Base-by-base conservation (phyloP, 306 rosid genomes). In the Fagus crenata region DNA sequence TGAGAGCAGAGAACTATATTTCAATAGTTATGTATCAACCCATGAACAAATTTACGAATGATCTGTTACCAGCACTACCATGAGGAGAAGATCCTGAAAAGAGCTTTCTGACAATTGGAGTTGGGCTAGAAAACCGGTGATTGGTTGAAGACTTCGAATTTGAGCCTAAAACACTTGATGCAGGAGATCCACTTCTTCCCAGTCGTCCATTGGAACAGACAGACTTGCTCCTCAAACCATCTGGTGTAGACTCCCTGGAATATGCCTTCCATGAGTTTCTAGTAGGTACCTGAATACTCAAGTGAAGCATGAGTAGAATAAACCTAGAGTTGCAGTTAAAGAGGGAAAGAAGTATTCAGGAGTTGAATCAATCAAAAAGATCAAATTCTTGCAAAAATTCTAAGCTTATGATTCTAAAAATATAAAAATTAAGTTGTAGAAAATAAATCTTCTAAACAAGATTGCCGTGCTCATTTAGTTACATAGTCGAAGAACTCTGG, bases 171-270 rank as follows among this genome's bases (percentile, higher is more conserved):
- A 72, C 77, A 53, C 81, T 55, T 9, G 93, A 77, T 77, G 93
- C 78, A 43, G 93, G 96, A 74, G 96, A 90, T 73, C 76, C 76
- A 75, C 97, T 92, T 84, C 90, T 88, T 81, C 87, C 89, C 53
- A 85, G 86, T 41, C 89, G 86, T 41, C 89, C 90, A 82, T 85
- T 86, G 80, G 96, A 69, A 71, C 77, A 76, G 68, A 74, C 60
- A 55, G 93, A 85, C 72, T 49, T 67, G 86, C 88, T 83, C 89
- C 90, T 87, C 77, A 77, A 76, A 80, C 87, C 86, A 80, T 83
- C 85, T 42, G 97, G 94, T 28, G 91, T 92, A 33, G 85, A 70
- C 55, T 86, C 93, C 83, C 82, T 83, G 69, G 96, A 88, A 82
- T 61, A 69, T 40, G 83, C 68, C 81, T 86, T 93, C 90, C 89